Evolutionary conservation across 352 stramenopile genomes (phyloP).

Genomic region (Phytophthora aleatoria): DNA sequence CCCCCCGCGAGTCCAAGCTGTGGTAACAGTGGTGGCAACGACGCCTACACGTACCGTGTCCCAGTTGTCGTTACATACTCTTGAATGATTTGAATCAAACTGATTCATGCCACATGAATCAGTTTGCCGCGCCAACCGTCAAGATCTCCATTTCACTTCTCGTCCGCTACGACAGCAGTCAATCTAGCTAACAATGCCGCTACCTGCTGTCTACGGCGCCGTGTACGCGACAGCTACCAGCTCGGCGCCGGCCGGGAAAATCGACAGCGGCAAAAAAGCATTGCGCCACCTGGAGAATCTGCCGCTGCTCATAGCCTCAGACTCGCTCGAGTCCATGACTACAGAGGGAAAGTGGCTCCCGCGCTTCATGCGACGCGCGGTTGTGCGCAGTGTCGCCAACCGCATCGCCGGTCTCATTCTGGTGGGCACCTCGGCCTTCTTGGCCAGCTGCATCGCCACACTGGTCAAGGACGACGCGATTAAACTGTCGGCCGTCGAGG

Average conservation of each 20-base stretch:
- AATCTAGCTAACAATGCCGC: constrained; percentile 19
- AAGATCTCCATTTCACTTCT: constrained; percentile 28
- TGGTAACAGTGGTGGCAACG: too few species aligned
- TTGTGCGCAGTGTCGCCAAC: constrained; percentile 36
- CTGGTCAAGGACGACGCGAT: constrained; percentile 60
- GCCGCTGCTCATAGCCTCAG: constrained; percentile 41
- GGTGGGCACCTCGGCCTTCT: constrained; percentile 57
- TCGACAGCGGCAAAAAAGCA: constrained; percentile 42
- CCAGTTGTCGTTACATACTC: not conserved
- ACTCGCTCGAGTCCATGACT: constrained; percentile 30
- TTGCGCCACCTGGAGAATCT: constrained; percentile 49
- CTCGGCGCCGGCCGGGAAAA: constrained; percentile 24
- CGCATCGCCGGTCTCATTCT: constrained; percentile 40
- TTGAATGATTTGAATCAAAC: not conserved
- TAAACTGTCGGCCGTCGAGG: constrained; percentile 64
- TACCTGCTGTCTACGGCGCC: constrained; percentile 36
- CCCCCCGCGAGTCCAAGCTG: too few species aligned
- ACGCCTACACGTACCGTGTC: not conserved
- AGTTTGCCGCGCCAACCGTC: not conserved
- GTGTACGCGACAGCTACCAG: constrained; percentile 30
- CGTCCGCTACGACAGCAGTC: not conserved
- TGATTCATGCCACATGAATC: not conserved
- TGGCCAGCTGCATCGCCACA: constrained; percentile 62
- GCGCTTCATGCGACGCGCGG: constrained; percentile 34
- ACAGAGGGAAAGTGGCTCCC: constrained; percentile 37